Base-by-base conservation (phyloP, 257 asterid species). In the Solanum etuberosum region DNA sequence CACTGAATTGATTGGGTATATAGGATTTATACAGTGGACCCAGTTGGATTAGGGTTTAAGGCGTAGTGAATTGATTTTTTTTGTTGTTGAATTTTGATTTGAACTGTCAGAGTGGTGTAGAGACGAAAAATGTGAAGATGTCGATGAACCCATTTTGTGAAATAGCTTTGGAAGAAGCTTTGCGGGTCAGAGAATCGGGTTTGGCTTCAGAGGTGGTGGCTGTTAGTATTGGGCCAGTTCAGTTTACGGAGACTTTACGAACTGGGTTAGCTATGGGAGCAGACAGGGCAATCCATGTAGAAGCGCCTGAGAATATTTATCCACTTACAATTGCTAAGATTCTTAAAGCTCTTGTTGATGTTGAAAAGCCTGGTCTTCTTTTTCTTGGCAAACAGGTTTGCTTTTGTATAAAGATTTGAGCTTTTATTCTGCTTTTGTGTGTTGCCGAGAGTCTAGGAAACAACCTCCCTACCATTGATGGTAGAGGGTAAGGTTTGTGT, bases 231-330 rank as follows among this genome's bases (percentile, higher is more conserved):
- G 99, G 98, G 88, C 98, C 98, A 67, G 83, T 94, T 48, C 97
- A 94, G 76, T 96, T 95, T 83, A 90, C 74, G 9, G 98, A 97
- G 83, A 97, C 99, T 27, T 94, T 95, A 76, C 94, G 98, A 16
- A 97, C 99, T 86, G 99, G 98, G 86, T 93, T 97, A n/a, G 98
- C 99, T 29, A 97, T 95, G 99, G 99, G 98, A 51, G 99, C 99
- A 61, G 98, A 95, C 89, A 95, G 96, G 94, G 99, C 94, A 57
- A 93, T 97, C 35, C 98, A 95, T 87, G 98, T 97, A 86, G 98
- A 95, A 37, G 87, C 88, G 74, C 84, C 97, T 46, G 97, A 92
- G 13, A 78, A 90, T 23, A 92, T 95, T 42, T 92, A 94, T 90
- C 98, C 98, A 61, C 97, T 95, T 32, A 93, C 95, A 32, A 89